Conservation (phyloP, 225 moss, liverwort and hornwort genomes). For the Rhytidiadelphus loreus region DNA sequence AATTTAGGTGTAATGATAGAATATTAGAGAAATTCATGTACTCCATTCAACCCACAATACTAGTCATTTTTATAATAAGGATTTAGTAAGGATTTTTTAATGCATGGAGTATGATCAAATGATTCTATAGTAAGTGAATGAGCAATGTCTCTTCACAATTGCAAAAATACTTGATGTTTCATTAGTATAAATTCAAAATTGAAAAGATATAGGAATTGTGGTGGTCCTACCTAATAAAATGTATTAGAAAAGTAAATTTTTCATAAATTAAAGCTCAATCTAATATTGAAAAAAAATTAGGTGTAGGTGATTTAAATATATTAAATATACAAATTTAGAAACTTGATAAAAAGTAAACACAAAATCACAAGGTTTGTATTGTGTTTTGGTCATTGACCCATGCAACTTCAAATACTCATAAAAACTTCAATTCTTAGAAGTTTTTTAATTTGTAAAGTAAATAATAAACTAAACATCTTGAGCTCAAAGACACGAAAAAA, state of each 20-base stretch:
- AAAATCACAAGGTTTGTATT: neutral
- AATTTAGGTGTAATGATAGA: neutral
- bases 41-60: fast-evolving
- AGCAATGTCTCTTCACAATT: neutral
- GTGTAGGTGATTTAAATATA: neutral
- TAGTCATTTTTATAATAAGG: neutral
- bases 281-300: neutral
- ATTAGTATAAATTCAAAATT: neutral
- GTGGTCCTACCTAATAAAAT: neutral
- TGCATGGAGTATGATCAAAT: neutral
- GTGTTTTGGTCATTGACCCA: neutral
- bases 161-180: neutral
- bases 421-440: neutral
- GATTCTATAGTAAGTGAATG: neutral
- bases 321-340: neutral
- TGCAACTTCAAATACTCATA: neutral
- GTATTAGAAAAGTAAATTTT: neutral
- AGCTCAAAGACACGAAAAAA: neutral
- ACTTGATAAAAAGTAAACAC: neutral
- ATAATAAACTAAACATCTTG: neutral
- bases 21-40: neutral
- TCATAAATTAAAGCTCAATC: neutral
- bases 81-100: neutral
- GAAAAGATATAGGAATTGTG: neutral
- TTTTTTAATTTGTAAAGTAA: neutral